Base-by-base conservation (phyloP, 208 protist genomes). In the Leishmania martiniquensis region DNA sequence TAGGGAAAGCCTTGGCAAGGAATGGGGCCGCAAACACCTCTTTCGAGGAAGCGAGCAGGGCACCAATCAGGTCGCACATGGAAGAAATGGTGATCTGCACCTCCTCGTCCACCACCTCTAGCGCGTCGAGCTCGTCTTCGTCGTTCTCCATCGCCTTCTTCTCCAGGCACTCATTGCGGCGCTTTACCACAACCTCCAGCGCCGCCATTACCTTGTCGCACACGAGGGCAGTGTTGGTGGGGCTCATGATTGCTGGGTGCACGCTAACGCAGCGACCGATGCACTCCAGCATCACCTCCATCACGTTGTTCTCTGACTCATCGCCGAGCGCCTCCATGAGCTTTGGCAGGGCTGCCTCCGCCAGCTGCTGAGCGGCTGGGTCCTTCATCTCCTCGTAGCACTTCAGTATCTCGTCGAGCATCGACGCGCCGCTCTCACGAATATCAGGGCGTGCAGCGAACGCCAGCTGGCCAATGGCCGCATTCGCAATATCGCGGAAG, bases 51-150 rank as follows among this genome's bases (percentile, higher is more conserved):
- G 86, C 67, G 39, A 97, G 85, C 71, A 97, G 84, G 3, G 90
- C 90, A 55, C 90, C 92, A 63, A 96, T 74, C 37, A 95, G 74
- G 55, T 93, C 89, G 54, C 81, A 86, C 1, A 86, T 82, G 29
- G 90, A 87, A 20, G 80, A 71, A 55, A 97, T 93, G 77, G 82
- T 87, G 15, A 60, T n/a, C 70, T 96, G 83, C 47, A 91, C 62
- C 83, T 95, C 87, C 67, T 95, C 94, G 62, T 93, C 85, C 81
- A 92, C 86, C 52, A 85, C 82, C 62, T 93, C 81, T 17, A 97
- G 86, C 67, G 67, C 75, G 76, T 97, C 94, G 37, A 96, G 74
- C 78, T 95, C 92, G 69, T 97, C 94, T 80, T 97, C 94, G 62
- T 97, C 94, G 68, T 94, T 81, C 80, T 97, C 92, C 22, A 75